These are phyloP conservation scores for Juglanconis juglandina DNA, from an alignment of 2,329 filamentous ascomycete species.

Conservation along the genomic window DNA sequence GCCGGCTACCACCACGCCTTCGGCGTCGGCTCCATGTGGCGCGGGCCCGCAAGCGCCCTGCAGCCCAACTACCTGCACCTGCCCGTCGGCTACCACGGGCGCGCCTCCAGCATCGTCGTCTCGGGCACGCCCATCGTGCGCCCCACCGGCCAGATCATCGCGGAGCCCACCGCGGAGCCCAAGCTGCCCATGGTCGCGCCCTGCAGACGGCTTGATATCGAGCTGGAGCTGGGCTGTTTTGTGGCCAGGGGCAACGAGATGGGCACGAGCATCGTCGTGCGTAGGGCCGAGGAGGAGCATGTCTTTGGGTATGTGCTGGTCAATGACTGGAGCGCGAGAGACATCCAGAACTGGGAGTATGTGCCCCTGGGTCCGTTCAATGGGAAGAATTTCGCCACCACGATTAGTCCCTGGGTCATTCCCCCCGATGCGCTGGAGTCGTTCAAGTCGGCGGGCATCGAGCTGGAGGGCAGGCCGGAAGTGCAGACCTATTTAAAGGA, in stretches of 20 bases:
- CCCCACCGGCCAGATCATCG: conserved; percentile 71
- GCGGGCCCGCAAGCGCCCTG: conserved; percentile 68
- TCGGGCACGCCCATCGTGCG: conserved; percentile 71
- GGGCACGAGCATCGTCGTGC: conserved; percentile 60
- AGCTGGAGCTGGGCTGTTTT: conserved; percentile 77
- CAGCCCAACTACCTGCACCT: conserved; percentile 80
- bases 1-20: conserved; percentile 76
- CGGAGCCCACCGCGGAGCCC: conserved; percentile 54
- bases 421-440: conserved; percentile 70
- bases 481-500: conserved; percentile 54
- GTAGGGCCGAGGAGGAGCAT: conserved; percentile 59
- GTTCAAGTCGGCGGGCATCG: conserved; percentile 32
- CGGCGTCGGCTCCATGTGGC: conserved; percentile 65
- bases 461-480: conserved; percentile 27
- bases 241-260: conserved; percentile 62
- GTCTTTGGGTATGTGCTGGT: conserved; percentile 79
- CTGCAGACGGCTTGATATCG: conserved; percentile 68
- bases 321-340: conserved; percentile 84
- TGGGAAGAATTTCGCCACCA: conserved; percentile 78
- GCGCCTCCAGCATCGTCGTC: conserved; percentile 71
- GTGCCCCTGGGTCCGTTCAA: conserved; percentile 80
- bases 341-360: conserved; percentile 83
- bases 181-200: conserved; percentile 63
- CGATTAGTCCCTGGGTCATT: conserved; percentile 76
- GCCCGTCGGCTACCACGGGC: conserved; percentile 78